Evolutionary conservation across 805 yeast genomes (phyloP).

Genomic region (Cyberlindnera misumaiensis): DNA sequence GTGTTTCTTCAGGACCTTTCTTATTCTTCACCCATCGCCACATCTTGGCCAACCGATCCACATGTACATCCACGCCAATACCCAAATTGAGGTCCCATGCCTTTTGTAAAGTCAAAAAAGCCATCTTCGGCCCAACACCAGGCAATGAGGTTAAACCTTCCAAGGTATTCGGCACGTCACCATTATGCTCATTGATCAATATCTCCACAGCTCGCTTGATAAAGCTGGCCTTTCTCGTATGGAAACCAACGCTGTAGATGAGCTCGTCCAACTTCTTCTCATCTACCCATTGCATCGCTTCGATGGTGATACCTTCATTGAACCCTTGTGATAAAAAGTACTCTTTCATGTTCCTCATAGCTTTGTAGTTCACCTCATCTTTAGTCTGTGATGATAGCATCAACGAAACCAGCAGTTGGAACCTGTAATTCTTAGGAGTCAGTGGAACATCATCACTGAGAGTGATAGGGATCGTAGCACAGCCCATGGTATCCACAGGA

Average conservation of each 20-base stretch:
- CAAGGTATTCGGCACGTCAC: conserved; percentile 69
- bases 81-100: conserved; percentile 78
- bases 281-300: conserved; percentile 42
- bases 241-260: conserved; percentile 84
- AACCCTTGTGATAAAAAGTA: conserved; percentile 35
- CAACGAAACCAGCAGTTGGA: conserved; percentile 70
- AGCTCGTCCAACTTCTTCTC: conserved; percentile 55
- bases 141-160: conserved; percentile 65
- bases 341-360: conserved; percentile 54
- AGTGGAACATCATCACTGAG: conserved; percentile 25
- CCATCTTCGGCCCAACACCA: conserved; percentile 97
- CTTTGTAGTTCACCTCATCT: conserved; percentile 76
- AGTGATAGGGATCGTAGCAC: conserved; percentile 50
- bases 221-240: conserved; percentile 67
- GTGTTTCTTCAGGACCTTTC: conserved; percentile 68
- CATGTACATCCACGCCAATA: conserved; percentile 93
- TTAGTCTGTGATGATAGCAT: conserved; percentile 91
- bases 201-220: conserved; percentile 56
- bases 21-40: conserved; percentile 66
- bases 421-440: conserved; percentile 40
- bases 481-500: conserved; percentile 88
- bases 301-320: conserved; percentile 50
- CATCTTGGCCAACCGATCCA: conserved; percentile 71
- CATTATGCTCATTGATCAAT: conserved; percentile 40
- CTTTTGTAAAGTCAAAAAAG: conserved; percentile 66